Evolutionary conservation across 106 monocot genomes (phyloP), one percentile per base, ranked within the genome.

Genomic region (Allium fistulosum): DNA sequence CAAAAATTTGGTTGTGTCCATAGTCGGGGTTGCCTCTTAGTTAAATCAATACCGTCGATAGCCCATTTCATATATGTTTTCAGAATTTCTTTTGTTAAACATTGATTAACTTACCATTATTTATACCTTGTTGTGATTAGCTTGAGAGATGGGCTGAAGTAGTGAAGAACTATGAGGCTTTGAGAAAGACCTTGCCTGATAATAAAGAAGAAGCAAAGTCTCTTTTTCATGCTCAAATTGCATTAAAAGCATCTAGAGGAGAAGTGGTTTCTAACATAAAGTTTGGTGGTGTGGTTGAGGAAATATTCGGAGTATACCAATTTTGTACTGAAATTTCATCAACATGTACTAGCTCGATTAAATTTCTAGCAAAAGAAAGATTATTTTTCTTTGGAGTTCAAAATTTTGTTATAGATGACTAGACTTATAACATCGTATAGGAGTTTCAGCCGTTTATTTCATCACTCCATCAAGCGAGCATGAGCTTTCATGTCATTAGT

Each of bases 221-320:
- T 7, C 60, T 95, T 11, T 85, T 88, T 46, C 85, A 88, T 77
- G 91, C 95, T 17, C 88, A 91, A 61, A 67, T 88, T 58, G 74
- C 88, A 18, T 63, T 88, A 66, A 88, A 95, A 64, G 77, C 71
- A 62, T 83, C 84, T 22, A 72, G 88, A 16, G 88, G 88, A 1
- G 91, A 85, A 69, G 83, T 83, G 37, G 79, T 88, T 50, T 83
- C 88, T 14, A 88, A 85, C 71, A 76, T 91, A 81, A 95, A 85
- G 58, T 88, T 86, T 70, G 88, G 88, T 16, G 88, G 85, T 18
- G 85, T 85, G 72, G n/a, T 88, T 12, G 95, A 88, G 60, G 68
- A 75, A 52, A 80, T 91, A 27, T 59, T 81, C 4, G 75, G 69
- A 17, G 26, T 71, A 46, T 91, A 95, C 17, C 95, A 88, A 63